phyloP scores from a whole-genome alignment of 1,284 basidiomycete species.

The Heterobasidion parviporum region DNA sequence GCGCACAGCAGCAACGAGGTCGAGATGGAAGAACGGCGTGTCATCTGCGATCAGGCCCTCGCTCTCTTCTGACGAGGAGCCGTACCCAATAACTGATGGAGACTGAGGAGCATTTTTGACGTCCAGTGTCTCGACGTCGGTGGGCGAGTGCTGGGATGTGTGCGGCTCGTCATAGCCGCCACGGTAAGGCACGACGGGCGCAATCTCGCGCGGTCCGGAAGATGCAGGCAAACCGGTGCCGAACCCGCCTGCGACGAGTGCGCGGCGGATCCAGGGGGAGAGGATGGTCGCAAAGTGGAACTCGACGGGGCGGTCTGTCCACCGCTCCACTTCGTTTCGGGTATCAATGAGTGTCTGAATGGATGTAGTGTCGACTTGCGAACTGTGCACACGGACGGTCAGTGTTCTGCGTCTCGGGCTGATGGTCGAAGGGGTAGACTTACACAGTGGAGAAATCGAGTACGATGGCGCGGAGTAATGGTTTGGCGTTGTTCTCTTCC shows the following conservation, averaged over 20 bases:
- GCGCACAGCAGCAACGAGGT: constrained; percentile 64
- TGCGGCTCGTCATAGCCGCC: constrained; percentile 20
- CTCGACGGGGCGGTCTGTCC: constrained; percentile 77
- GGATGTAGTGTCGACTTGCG: constrained; percentile 82
- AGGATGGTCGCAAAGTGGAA: constrained; percentile 88
- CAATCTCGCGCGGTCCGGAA: constrained; percentile 53
- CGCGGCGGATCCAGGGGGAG: constrained; percentile 91
- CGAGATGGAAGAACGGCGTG: constrained; percentile 87
- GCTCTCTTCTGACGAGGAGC: constrained; percentile 7
- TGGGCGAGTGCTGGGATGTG: constrained; percentile 1
- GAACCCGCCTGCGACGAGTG: constrained; percentile 83
- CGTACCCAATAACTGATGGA: constrained; percentile 11
- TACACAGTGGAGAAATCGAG: constrained; percentile 88
- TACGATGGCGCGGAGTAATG: constrained; percentile 78
- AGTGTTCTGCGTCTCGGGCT: constrained; percentile 3
- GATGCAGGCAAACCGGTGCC: constrained; percentile 48
- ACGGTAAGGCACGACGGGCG: constrained; percentile 60
- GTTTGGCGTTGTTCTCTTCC: constrained; percentile 49
- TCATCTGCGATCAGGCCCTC: constrained; percentile 38
- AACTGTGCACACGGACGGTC: constrained; percentile 25
- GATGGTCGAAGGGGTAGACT: constrained; percentile 19
- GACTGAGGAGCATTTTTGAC: constrained; percentile 6
- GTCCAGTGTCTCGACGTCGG: constrained; percentile 18
- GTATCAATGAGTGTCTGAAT: constrained; percentile 90
- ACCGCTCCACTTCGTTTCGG: constrained; percentile 80